Evolutionary conservation across 768 basidiomycete species (phyloP).

Genomic region (Lactifluus piperatus): DNA sequence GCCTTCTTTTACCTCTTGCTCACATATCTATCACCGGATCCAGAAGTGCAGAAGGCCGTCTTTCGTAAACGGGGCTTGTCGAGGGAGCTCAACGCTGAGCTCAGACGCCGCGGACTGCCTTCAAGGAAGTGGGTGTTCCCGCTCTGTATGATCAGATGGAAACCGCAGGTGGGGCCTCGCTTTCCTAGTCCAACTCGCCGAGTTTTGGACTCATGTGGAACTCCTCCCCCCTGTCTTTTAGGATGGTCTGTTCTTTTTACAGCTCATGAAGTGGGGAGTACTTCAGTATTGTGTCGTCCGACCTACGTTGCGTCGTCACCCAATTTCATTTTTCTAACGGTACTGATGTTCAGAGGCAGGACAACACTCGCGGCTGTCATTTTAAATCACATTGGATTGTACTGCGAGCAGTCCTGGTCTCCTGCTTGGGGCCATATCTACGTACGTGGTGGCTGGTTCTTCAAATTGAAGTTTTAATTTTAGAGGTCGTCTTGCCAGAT

Average conservation of each 20-base stretch:
- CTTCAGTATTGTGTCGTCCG: slow-evolving; percentile 64
- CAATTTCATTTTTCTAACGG: neutral
- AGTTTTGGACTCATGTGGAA: slow-evolving; percentile 1
- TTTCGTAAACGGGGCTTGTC: slow-evolving; percentile 54
- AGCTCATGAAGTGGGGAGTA: slow-evolving; percentile 70
- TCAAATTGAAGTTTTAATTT: neutral
- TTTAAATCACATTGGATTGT: slow-evolving; percentile 54
- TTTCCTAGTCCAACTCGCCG: neutral
- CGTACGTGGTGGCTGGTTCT: slow-evolving; percentile 30
- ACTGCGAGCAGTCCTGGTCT: slow-evolving; percentile 65
- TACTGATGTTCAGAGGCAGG: slow-evolving; percentile 23
- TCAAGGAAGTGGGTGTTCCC: slow-evolving; percentile 63
- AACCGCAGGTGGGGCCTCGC: slow-evolving; percentile 43
- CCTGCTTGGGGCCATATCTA: slow-evolving; percentile 63
- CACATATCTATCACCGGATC: slow-evolving; percentile 55
- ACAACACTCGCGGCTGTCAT: slow-evolving; percentile 56
- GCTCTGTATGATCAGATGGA: slow-evolving; percentile 50
- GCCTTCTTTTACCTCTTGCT: slow-evolving; percentile 75
- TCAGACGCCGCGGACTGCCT: slow-evolving; percentile 35
- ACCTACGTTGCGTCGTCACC: slow-evolving; percentile 36
- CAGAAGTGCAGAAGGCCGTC: slow-evolving; percentile 50
- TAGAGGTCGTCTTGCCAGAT: slow-evolving; percentile 34
- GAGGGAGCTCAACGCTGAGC: slow-evolving; percentile 40
- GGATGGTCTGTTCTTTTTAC: slow-evolving; percentile 62
- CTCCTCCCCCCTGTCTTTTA: slow-evolving; percentile 21